Evolutionary conservation across 495 filamentous ascomycete species (phyloP).

Genomic region (Friedmanniomyces simplex): DNA sequence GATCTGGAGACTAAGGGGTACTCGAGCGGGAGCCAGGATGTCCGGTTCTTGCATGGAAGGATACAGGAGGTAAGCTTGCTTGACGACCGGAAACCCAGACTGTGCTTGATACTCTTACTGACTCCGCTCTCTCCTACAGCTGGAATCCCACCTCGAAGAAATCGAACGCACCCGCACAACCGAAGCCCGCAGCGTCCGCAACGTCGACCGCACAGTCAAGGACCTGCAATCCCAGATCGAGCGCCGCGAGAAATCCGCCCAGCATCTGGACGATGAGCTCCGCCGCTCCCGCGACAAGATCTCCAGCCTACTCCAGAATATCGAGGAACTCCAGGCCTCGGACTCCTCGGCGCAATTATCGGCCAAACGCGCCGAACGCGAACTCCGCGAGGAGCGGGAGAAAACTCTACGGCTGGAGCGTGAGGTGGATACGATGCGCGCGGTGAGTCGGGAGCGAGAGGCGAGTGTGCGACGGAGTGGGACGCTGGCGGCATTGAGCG

Average conservation of each 20-base stretch:
- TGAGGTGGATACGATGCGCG: constrained; percentile 81
- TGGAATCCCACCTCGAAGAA: constrained; percentile 82
- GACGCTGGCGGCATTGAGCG: constrained; percentile 26
- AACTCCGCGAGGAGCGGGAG: constrained; percentile 81
- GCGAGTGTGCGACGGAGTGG: constrained; percentile 31
- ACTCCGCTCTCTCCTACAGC: constrained; percentile 43
- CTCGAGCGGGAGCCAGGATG: constrained; percentile 84
- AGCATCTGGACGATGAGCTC: constrained; percentile 71
- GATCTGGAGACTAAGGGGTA: constrained; percentile 97
- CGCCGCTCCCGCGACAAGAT: constrained; percentile 75
- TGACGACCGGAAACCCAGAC: not conserved
- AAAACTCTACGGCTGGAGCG: constrained; percentile 71
- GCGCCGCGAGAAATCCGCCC: constrained; percentile 74
- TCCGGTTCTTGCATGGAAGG: constrained; percentile 86
- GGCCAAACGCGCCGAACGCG: constrained; percentile 75
- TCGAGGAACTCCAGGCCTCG: constrained; percentile 83
- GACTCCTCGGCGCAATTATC: constrained; percentile 71
- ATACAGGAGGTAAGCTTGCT: constrained; percentile 74
- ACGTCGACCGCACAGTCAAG: constrained; percentile 87
- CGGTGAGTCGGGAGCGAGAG: constrained; percentile 50
- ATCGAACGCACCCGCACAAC: constrained; percentile 67
- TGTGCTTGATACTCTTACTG: too few species aligned
- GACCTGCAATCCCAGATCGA: constrained; percentile 90
- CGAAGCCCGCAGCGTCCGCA: constrained; percentile 77
- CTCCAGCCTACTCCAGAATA: constrained; percentile 74